phyloP scores from a whole-genome alignment of 1,284 basidiomycete species.

The Sanghuangporus sanghuang region DNA sequence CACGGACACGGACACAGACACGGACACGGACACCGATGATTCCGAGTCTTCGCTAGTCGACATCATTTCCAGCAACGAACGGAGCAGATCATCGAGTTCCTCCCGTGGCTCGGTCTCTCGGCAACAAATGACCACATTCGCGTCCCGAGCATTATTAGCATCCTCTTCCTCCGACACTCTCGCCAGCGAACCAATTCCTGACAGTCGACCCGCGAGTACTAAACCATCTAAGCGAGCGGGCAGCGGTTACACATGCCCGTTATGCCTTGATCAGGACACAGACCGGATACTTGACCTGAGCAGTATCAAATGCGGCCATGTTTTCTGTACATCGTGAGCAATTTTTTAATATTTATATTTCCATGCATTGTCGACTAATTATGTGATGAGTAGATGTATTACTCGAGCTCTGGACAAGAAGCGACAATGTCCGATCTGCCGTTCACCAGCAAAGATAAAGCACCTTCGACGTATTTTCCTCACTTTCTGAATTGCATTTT shows the following conservation, averaged over 20 bases:
- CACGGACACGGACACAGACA: too few species aligned
- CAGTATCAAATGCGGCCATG: slow-evolving; percentile 10
- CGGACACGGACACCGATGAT: too few species aligned
- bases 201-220: background rate
- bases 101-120: background rate
- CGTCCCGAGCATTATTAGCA: background rate
- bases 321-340: slow-evolving; percentile 14
- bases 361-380: background rate
- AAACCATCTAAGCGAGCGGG: background rate
- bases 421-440: slow-evolving; percentile 9
- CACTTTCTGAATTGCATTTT: background rate
- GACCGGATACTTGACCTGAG: slow-evolving; percentile 2
- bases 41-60: too few species aligned
- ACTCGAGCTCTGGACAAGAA: slow-evolving; percentile 2
- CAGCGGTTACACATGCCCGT: slow-evolving; percentile 7
- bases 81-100: background rate
- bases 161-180: background rate
- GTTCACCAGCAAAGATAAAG: background rate
- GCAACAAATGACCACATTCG: background rate
- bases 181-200: background rate
- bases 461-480: slow-evolving; percentile 13
- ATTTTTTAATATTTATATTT: background rate
- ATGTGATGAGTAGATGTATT: slow-evolving; percentile 3
- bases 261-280: slow-evolving; percentile 8
- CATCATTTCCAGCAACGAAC: too few species aligned